These are phyloP conservation scores for Fagopyrum tataricum DNA, from an alignment of 148 eudicot genomes.

Conservation along the genomic window DNA sequence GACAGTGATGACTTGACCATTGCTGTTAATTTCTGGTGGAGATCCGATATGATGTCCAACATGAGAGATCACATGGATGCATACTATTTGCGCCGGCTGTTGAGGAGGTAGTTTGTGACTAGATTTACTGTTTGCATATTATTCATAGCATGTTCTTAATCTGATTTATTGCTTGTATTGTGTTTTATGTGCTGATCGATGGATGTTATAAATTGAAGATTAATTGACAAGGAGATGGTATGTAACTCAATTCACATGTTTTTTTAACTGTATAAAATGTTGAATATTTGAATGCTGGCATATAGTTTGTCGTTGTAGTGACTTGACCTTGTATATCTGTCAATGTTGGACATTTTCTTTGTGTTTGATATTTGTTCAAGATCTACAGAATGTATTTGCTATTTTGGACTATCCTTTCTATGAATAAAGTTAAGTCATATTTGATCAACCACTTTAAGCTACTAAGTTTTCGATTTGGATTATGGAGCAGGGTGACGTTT, in stretches of 20 bases:
- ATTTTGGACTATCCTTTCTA: neutral
- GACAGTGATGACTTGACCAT: conserved; percentile 84
- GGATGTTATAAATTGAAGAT: conserved; percentile 35
- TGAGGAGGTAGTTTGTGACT: conserved; percentile 55
- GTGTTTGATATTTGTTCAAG: neutral
- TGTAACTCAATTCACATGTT: conserved; percentile 20
- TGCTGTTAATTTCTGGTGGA: conserved; percentile 98
- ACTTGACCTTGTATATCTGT: neutral
- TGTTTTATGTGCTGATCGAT: conserved; percentile 19
- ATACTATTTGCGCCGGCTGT: conserved; percentile 72
- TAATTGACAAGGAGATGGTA: conserved; percentile 91
- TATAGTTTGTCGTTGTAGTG: neutral
- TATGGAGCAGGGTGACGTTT: neutral
- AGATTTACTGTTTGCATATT: neutral
- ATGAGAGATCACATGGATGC: conserved; percentile 92
- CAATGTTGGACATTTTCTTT: neutral
- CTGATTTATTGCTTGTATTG: conserved; percentile 17
- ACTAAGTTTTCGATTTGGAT: neutral
- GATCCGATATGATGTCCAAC: conserved; percentile 49
- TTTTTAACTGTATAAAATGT: neutral
- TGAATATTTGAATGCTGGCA: neutral
- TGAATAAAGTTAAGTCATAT: neutral
- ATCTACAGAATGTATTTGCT: neutral
- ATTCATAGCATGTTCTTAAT: neutral
- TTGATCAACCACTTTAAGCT: neutral